Percentiles rank a stretch among this genome's conserved stretches.
Conservation (phyloP, 164 flowering plant species). For the Vitis rotundifolia region DNA sequence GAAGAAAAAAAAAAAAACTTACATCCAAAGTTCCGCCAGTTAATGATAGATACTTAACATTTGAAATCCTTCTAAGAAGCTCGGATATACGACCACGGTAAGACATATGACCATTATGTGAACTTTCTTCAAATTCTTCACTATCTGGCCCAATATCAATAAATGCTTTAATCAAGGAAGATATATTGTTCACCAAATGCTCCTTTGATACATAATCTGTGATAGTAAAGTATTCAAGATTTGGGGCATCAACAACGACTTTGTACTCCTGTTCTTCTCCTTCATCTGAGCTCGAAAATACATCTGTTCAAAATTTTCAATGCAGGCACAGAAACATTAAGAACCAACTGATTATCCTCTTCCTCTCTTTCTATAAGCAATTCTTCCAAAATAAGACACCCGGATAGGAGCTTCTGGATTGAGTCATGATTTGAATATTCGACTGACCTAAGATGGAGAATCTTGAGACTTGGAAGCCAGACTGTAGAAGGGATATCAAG, state of each 20-base stretch:
- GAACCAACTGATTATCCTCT: background rate
- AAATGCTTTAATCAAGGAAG: conserved; percentile 13
- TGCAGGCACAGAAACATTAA: conserved; percentile 13
- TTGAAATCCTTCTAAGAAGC: background rate
- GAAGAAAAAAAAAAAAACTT: background rate
- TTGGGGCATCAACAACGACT: conserved; percentile 12
- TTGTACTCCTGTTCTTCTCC: too few relatives aligned
- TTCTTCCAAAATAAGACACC: background rate
- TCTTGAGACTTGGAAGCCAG: background rate
- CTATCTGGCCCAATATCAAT: background rate
- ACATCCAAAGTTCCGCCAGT: background rate
- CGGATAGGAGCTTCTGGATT: background rate
- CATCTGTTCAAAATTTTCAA: conserved; percentile 10
- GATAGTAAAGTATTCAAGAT: conserved; percentile 12
- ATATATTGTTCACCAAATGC: background rate
- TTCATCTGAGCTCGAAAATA: too few relatives aligned
- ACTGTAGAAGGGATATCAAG: background rate
- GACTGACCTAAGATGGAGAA: background rate
- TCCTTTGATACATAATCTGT: conserved; percentile 5
- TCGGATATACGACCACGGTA: background rate
- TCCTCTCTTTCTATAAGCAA: background rate
- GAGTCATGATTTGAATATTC: background rate
- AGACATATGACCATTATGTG: too few relatives aligned
- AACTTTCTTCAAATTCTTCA: too few relatives aligned
- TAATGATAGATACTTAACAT: background rate